phyloP scores from a whole-genome alignment of 2,329 filamentous ascomycete species.

The Teratosphaeria epicoccoides region DNA sequence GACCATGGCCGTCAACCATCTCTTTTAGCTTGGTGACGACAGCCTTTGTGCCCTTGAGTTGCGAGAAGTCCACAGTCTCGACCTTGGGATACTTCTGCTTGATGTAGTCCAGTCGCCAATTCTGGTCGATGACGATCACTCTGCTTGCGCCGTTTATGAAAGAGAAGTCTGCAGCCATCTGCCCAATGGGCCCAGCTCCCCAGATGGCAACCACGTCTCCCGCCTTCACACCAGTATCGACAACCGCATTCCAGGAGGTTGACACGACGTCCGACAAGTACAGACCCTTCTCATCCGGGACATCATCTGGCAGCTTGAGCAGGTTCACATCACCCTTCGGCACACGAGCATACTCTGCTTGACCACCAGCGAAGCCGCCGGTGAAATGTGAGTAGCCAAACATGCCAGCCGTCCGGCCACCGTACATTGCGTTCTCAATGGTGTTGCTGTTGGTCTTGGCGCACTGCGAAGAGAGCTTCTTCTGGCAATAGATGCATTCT shows the following conservation, averaged over 20 bases:
- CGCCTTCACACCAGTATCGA: conserved; percentile 71
- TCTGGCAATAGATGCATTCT: conserved; percentile 64
- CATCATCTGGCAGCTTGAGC: conserved; percentile 63
- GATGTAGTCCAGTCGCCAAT: conserved; percentile 58
- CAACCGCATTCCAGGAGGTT: conserved; percentile 72
- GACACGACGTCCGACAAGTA: conserved; percentile 71
- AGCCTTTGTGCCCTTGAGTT: conserved; percentile 47
- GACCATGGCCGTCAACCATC: conserved; percentile 56
- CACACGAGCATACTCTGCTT: conserved; percentile 77
- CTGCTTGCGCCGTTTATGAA: conserved; percentile 62
- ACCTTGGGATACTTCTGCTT: conserved; percentile 54
- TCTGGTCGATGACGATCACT: conserved; percentile 70
- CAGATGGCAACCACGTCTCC: conserved; percentile 72
- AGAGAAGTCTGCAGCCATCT: conserved; percentile 60
- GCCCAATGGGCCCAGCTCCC: conserved; percentile 78
- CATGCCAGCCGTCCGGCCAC: conserved; percentile 59
- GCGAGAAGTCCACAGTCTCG: conserved; percentile 58
- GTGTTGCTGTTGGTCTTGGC: conserved; percentile 69
- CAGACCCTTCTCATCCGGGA: conserved; percentile 75
- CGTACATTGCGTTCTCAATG: conserved; percentile 64
- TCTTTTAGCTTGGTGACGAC: conserved; percentile 66
- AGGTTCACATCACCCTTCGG: conserved; percentile 73
- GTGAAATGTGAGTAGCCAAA: conserved; percentile 59
- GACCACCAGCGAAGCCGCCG: conserved; percentile 76
- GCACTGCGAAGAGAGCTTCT: conserved; percentile 70